These are phyloP conservation scores for Diddensiella santjacobensis DNA, from an alignment of 805 yeast species.

Conservation along the genomic window DNA sequence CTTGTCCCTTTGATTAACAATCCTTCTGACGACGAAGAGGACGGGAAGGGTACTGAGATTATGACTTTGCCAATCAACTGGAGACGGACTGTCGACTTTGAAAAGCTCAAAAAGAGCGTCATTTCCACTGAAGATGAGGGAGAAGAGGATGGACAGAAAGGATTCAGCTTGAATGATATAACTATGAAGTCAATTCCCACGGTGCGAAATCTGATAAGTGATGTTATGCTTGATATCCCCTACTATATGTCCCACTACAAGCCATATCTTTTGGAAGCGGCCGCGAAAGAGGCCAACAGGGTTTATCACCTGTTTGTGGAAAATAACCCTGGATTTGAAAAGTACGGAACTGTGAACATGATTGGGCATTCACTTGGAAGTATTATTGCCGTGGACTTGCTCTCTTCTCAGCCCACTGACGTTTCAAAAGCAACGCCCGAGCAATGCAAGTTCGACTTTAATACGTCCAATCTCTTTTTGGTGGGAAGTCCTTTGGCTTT, in stretches of 20 bases:
- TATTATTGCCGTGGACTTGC: conserved; percentile 72
- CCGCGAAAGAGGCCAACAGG: conserved; percentile 64
- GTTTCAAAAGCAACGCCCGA: conserved; percentile 21
- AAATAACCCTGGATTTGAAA: conserved; percentile 63
- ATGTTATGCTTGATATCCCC: conserved; percentile 79
- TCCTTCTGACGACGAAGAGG: conserved; percentile 5
- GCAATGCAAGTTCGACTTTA: conserved; percentile 48
- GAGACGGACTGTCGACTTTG: conserved; percentile 61
- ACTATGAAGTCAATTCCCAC: conserved; percentile 76
- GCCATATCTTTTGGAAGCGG: conserved; percentile 60
- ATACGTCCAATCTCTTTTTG: conserved; percentile 70
- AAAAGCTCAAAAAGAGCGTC: conserved; percentile 17
- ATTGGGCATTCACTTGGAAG: conserved; percentile 93
- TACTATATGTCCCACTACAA: conserved; percentile 71
- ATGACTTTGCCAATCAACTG: conserved; percentile 74
- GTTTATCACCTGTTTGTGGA: conserved; percentile 58
- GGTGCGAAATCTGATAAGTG: conserved; percentile 72
- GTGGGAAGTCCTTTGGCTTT: conserved; percentile 88
- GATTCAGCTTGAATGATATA: conserved; percentile 49
- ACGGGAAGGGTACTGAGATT: conserved; percentile 11
- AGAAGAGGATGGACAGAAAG: not conserved
- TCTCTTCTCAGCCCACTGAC: conserved; percentile 41
- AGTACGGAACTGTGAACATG: conserved; percentile 59
- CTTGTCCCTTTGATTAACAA: conserved; percentile 20
- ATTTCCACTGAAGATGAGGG: not conserved